Base-by-base conservation (phyloP, 176 grass and related monocot genomes). In the Tuctoria greenei region DNA sequence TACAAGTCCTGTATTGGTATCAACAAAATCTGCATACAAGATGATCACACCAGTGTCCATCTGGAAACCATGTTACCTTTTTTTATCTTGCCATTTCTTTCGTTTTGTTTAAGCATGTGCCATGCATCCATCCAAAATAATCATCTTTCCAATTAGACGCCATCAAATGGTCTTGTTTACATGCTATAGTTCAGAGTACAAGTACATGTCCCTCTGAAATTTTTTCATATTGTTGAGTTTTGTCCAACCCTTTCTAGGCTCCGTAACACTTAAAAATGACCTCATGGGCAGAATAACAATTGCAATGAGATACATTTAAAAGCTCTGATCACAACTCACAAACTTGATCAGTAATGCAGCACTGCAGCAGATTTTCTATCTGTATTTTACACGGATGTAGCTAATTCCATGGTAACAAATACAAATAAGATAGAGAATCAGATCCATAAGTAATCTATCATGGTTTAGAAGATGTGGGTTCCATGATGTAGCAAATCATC, bases 361-460 rank as follows among this genome's bases (percentile, higher is more conserved):
- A 64, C 7, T 63, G 46, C 13, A 64, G 16, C 6, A 71, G 12
- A 56, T 71, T 26, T 28, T 66, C 17, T 2, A 6, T 6, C 26
- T 24, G 14, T 21, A 34, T 76, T 49, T 64, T 11, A 35, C 45
- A 70, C 0, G 16, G 31, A 77, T 37, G 51, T 38, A 65, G 18
- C 31, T 28, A 11, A 72, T 79, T 40, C 17, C 46, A 20, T 0
- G 0, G 39, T 36, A 78, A 36, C 44, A 56, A 56, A 64, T 71
- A 55, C 58, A 5, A 11, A 56, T 61, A 34, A 37, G 49, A 35
- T 9, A 40, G 5, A 10, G 23, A 15, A 41, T 54, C 34, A 49
- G 26, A 67, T 71, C 18, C 17, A 46, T 54, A 43, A 55, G 80
- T 71, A 45, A 54, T 72, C 25, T 67, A 76, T 43, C 23, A 72